Evolutionary conservation across 345 rosid genomes (phyloP), one percentile per base, ranked within the genome.

Genomic region (Geranium brycei): DNA sequence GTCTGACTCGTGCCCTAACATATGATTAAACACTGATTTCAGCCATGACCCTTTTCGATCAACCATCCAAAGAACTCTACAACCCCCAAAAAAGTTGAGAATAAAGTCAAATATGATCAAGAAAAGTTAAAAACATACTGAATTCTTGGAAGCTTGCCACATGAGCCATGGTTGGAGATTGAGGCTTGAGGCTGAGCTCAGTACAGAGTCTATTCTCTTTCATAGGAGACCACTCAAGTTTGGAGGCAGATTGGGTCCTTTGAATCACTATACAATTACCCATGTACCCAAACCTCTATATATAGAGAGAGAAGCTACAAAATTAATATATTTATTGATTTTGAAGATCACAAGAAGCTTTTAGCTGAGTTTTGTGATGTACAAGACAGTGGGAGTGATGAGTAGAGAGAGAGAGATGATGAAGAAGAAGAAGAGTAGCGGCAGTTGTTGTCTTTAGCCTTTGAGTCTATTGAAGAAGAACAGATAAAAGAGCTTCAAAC

Each of bases 401-500:
- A 41, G 51, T 41, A 41, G 51, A 41, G 51, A 41, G 51, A 41
- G 38, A 6, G 51, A 41, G 11, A 11, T 4, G 51, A 41, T 2
- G 53, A 47, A 47, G 53, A 47, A 47, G 53, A 47, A 13, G 15
- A 11, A 47, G 14, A 47, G 53, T 47, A 47, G 53, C 13, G 15
- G 53, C 53, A 47, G 53, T 47, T 47, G 53, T 47, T 47, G 53
- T 47, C 53, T 47, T 47, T 8, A 47, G 13, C 15, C 53, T 6
- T 47, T 6, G 15, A 8, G 53, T 10, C 40, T 0, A 19, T 67
- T 72, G 62, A 15, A 60, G 69, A 41, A 57, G 68, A 51, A 17
- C n/a, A 61, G 53, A 56, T 31, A 19, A 65, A 8, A 7, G 41
- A 58, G 55, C 51, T 57, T 68, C 70, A 56, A 66, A 68, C 51